Percentiles rank a stretch among this genome's conserved stretches.
These are phyloP conservation scores for Penicillium crystallinum DNA, from an alignment of 495 filamentous ascomycete genomes.

Conservation along the genomic window DNA sequence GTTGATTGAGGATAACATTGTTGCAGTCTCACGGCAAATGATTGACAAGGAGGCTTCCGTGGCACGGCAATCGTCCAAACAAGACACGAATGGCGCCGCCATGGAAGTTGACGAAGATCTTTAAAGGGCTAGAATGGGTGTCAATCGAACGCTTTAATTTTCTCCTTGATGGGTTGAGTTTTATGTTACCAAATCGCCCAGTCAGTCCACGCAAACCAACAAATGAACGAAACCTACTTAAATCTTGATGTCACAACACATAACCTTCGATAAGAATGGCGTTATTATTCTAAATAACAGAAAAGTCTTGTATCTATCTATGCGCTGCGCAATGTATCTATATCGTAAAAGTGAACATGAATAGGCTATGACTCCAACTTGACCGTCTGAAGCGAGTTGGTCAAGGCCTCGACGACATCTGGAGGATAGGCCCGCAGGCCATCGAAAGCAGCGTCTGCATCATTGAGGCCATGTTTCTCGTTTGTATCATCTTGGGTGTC, in stretches of 20 bases:
- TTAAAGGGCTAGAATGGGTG: slow-evolving; percentile 31
- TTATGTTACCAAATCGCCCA: background rate
- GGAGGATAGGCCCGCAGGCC: slow-evolving; percentile 8
- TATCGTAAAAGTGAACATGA: slow-evolving; percentile 9
- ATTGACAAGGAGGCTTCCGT: slow-evolving; percentile 94
- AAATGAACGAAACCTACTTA: background rate
- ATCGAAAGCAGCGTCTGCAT: slow-evolving; percentile 15
- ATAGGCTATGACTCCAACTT: slow-evolving; percentile 9
- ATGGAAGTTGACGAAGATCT: slow-evolving; percentile 60
- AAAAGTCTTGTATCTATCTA: background rate
- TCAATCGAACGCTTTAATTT: slow-evolving; percentile 23
- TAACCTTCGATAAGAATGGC: background rate
- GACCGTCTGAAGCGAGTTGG: slow-evolving; percentile 12
- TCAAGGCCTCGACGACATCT: slow-evolving; percentile 13
- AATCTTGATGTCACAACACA: background rate
- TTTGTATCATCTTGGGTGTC: slow-evolving; percentile 22
- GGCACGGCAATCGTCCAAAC: slow-evolving; percentile 50
- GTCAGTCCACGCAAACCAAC: slow-evolving; percentile 1
- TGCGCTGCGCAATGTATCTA: slow-evolving; percentile 17
- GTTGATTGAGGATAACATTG: slow-evolving; percentile 98
- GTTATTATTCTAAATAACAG: background rate
- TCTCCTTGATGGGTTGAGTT: background rate
- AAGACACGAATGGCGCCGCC: slow-evolving; percentile 47
- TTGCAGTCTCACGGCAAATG: slow-evolving; percentile 93
- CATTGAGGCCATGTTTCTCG: slow-evolving; percentile 6